Evolutionary conservation across 352 stramenopile genomes (phyloP), one percentile per base, ranked within the genome.

Genomic region (Salisapilia sapeloensis): DNA sequence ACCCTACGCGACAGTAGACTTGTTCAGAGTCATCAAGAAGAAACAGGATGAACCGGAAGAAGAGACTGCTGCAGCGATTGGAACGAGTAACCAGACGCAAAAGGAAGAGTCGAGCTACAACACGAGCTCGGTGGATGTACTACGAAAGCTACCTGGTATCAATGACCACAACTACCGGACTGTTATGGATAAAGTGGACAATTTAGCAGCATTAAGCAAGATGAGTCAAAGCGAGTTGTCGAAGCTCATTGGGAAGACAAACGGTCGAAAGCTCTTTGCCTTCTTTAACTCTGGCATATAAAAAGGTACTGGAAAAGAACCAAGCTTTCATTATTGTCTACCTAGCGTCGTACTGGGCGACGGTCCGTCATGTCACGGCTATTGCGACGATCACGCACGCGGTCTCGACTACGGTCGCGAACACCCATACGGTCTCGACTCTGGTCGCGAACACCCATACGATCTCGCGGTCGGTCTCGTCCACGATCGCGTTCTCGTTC

Each of bases 81-180:
- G 75, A 10, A 80, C 61, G 23, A 46, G 78, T 48, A 30, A 76
- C 33, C 43, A 70, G 42, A 41, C 69, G 15, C 46, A 83, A 44
- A 53, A 82, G 38, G 66, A 80, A 8, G 71, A 61, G 41, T 67
- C 36, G 45, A 80, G 42, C 51, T 93, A 75, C 40, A 96, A 96
- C 48, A 79, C 87, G 18, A 82, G 63, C 33, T 85, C 91, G 9
- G 64, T 95, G 41, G 82, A 97, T 32, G 81, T 99, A 42, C 57
- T 99, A 12, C 76, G 96, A 30, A 78, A 92, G 35, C 60, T 99
- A 28, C 94, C 94, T 2, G 94, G 94, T n/a, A 82, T 99, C 40
- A 98, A 77, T 35, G 64, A 90, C 24, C 60, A 94, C 44, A 97
- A 97, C 57, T 90, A 74, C 40, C 55, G 78, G 18, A 72, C 74